Conservation (phyloP, 2,329 filamentous ascomycete genomes). For the Calonectria leucothoes region DNA sequence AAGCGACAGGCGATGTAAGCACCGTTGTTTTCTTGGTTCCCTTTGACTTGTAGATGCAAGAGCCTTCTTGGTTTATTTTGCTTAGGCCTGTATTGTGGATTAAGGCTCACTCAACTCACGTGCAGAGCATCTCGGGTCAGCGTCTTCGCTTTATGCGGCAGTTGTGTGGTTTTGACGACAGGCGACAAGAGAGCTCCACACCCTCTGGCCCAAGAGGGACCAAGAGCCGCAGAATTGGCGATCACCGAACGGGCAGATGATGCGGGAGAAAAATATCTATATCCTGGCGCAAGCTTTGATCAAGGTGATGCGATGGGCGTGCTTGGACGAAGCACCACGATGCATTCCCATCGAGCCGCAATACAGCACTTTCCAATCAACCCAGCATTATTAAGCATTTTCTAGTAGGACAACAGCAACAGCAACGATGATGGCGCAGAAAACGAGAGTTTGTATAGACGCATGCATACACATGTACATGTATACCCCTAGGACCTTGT, state of each 20-base stretch:
- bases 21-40: not conserved
- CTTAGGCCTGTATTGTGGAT: not conserved
- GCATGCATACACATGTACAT: not conserved
- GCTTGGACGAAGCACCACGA: not conserved
- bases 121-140: constrained; percentile 66
- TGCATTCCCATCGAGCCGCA: not conserved
- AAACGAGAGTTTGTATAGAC: not conserved
- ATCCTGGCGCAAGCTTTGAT: not conserved
- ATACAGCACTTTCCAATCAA: not conserved
- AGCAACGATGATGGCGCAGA: not conserved
- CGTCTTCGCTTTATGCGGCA: constrained; percentile 67
- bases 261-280: too few species aligned
- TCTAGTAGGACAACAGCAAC: not conserved
- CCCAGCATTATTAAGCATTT: not conserved
- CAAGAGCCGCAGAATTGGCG: constrained; percentile 30
- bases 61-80: not conserved
- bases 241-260: constrained; percentile 28
- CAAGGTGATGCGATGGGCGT: not conserved
- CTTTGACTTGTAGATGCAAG: not conserved
- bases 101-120: not conserved
- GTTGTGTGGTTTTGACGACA: constrained; percentile 62
- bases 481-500: not conserved
- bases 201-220: constrained; percentile 11
- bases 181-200: constrained; percentile 9
- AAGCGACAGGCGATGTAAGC: constrained; percentile 65